Base-by-base conservation (phyloP, 2,329 filamentous ascomycete species). In the Fusarium sp. region DNA sequence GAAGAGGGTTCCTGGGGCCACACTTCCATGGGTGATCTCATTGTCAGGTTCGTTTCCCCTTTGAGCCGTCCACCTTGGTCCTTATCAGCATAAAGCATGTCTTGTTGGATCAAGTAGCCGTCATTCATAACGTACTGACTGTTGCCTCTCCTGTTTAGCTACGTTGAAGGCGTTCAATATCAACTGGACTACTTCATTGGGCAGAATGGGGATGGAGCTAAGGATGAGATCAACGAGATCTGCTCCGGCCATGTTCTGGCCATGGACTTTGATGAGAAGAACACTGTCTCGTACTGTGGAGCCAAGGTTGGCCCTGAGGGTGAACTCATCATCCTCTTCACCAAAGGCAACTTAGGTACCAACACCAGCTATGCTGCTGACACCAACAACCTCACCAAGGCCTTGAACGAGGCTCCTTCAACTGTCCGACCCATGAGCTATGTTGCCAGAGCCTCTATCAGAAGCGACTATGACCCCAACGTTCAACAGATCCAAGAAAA, bases 261-360 rank as follows among this genome's bases (percentile, higher is more conserved):
- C 25, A 77, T 89, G 47, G 83, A 86, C 74, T 63, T 86, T 35
- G 86, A 88, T 61, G 82, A 84, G 25, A 67, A 75, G 15, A 78
- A 81, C 17, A 80, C 81, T 49, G 81, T 84, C 70, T 76, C 74
- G 13, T 88, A 86, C 78, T 83, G 82, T 73, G 85, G 86, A 54
- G 77, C 67, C 64, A 81, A 83, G 56, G 78, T 89, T 49, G 75
- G 78, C 3, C 17, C 71, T 2, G 82, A 85, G 8, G 85, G 86
- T 49, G 79, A 82, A 67, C 83, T 89, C 12, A 79, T 82, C 62
- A 80, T 89, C n/a, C 74, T 88, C 44, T 89, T 88, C 77, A 71
- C 78, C 20, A 79, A 81, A 31, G 72, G 76, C 8, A 71, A 79
- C 54, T 81, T 89, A 1, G 87, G 84, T 49, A 79, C 75, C 73